Evolutionary conservation across 2,329 filamentous ascomycete species (phyloP).

Genomic region (Talaromyces sp.): DNA sequence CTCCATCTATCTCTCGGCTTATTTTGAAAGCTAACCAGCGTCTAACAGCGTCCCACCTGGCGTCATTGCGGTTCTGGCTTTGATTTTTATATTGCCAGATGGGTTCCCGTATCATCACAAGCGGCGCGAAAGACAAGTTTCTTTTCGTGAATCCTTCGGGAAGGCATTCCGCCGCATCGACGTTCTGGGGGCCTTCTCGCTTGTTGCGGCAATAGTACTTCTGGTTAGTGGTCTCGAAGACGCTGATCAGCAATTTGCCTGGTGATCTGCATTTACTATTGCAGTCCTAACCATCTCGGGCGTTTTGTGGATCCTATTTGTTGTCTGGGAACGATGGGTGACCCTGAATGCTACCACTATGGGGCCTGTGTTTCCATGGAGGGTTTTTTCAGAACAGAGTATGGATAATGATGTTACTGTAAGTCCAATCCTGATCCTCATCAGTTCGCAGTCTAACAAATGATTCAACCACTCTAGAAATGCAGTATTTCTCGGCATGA

Average conservation of each 20-base stretch:
- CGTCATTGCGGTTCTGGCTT: background rate
- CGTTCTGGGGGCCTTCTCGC: background rate
- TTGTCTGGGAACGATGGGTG: conserved; percentile 24
- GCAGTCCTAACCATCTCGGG: background rate
- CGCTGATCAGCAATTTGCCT: conserved; percentile 10
- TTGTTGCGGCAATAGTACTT: conserved; percentile 2
- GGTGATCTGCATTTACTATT: conserved; percentile 23
- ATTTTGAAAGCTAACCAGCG: background rate
- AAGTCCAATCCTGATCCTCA: background rate
- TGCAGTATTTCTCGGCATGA: conserved; percentile 17
- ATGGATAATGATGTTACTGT: conserved; percentile 19
- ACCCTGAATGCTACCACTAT: conserved; percentile 14
- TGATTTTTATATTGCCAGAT: background rate
- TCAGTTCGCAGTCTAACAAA: conserved; percentile 25
- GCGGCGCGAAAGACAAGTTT: background rate
- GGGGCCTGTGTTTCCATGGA: conserved; percentile 23
- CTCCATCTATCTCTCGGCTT: background rate
- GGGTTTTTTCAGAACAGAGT: conserved; percentile 20
- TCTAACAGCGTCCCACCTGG: conserved; percentile 1
- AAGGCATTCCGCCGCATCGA: background rate
- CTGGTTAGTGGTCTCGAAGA: conserved; percentile 9
- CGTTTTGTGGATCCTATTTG: conserved; percentile 26
- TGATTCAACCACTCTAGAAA: conserved; percentile 7
- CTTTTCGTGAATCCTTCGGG: background rate
- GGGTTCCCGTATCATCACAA: conserved; percentile 1